Conservation (phyloP, 2,329 filamentous ascomycete genomes). For the Balansia obtecta region DNA sequence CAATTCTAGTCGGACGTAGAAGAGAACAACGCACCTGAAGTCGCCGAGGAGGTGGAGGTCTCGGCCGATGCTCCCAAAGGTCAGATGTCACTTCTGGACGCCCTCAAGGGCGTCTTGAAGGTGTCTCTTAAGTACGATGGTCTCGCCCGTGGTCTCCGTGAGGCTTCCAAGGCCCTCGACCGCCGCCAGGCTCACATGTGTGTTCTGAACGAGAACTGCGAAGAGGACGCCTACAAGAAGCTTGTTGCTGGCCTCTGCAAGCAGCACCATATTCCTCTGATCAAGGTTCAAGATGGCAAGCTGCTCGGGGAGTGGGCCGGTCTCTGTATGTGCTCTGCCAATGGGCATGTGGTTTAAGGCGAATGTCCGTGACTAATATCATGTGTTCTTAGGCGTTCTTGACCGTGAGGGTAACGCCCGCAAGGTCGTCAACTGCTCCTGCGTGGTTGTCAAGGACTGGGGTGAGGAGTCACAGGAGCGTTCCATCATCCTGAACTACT, state of each 20-base stretch:
- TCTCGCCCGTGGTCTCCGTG: slow-evolving; percentile 93
- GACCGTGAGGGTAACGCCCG: slow-evolving; percentile 98
- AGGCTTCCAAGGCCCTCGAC: slow-evolving; percentile 97
- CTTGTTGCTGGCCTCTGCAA: slow-evolving; percentile 96
- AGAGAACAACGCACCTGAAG: slow-evolving; percentile 87
- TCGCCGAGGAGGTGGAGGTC: slow-evolving; percentile 85
- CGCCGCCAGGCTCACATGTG: slow-evolving; percentile 99
- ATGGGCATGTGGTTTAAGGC: slow-evolving; percentile 17
- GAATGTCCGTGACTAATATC: too few species aligned
- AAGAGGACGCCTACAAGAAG: slow-evolving; percentile 99
- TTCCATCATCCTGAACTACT: slow-evolving; percentile 99
- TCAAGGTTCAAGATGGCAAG: slow-evolving; percentile 99
- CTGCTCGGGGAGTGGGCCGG: slow-evolving; percentile 99
- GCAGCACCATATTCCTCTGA: slow-evolving; percentile 99
- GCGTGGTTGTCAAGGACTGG: slow-evolving; percentile 99
- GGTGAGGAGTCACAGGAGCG: slow-evolving; percentile 99
- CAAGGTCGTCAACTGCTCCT: slow-evolving; percentile 99
- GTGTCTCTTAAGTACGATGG: slow-evolving; percentile 99
- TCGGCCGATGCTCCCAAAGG: slow-evolving; percentile 82
- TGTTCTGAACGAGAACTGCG: slow-evolving; percentile 98
- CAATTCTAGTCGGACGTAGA: slow-evolving; percentile 90
- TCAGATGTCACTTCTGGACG: slow-evolving; percentile 96
- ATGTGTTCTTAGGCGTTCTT: slow-evolving; percentile 61
- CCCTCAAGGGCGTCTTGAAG: slow-evolving; percentile 97
- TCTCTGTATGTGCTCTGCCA: slow-evolving; percentile 63